A percentile compares a stretch with the other conserved stretches of the same genome.
Evolutionary conservation across 1,284 basidiomycete genomes (phyloP).

Genomic region (Mycena citricolor): DNA sequence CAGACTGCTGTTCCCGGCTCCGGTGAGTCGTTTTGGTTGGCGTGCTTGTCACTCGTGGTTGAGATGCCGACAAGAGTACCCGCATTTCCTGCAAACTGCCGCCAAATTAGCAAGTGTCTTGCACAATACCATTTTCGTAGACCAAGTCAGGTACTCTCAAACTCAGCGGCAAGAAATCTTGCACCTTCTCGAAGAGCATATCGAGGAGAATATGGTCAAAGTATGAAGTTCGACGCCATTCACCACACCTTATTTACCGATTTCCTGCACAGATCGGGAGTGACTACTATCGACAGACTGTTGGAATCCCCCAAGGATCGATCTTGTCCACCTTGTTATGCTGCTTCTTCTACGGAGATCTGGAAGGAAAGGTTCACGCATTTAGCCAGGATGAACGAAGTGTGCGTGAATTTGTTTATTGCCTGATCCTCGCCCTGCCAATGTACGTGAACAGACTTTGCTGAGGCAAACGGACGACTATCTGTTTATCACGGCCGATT

Average conservation of each 20-base stretch:
- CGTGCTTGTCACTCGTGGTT: not conserved
- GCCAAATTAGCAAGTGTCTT: slow-evolving; percentile 62
- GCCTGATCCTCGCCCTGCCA: slow-evolving; percentile 7
- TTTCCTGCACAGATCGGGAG: slow-evolving; percentile 61
- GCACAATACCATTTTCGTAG: slow-evolving; percentile 81
- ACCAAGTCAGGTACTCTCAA: slow-evolving; percentile 68
- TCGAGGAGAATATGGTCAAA: slow-evolving; percentile 90
- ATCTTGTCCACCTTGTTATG: slow-evolving; percentile 88
- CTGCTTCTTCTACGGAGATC: slow-evolving; percentile 90
- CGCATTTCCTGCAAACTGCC: slow-evolving; percentile 72
- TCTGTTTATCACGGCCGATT: slow-evolving; percentile 79
- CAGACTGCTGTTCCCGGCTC: slow-evolving; percentile 68
- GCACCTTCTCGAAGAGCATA: slow-evolving; percentile 82
- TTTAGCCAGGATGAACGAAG: slow-evolving; percentile 62
- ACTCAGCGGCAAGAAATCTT: slow-evolving; percentile 64
- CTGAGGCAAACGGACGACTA: slow-evolving; percentile 94
- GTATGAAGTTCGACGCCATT: slow-evolving; percentile 35
- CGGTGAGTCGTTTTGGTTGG: slow-evolving; percentile 40
- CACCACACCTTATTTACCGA: slow-evolving; percentile 3
- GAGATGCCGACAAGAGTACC: slow-evolving; percentile 57
- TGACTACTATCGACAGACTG: slow-evolving; percentile 79
- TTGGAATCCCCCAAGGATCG: slow-evolving; percentile 96
- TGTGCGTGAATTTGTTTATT: slow-evolving; percentile 43
- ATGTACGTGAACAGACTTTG: slow-evolving; percentile 59
- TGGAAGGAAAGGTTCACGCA: slow-evolving; percentile 68